Evolutionary conservation across 2,329 filamentous ascomycete genomes (phyloP).

Genomic region (Grosmannia penicillata): DNA sequence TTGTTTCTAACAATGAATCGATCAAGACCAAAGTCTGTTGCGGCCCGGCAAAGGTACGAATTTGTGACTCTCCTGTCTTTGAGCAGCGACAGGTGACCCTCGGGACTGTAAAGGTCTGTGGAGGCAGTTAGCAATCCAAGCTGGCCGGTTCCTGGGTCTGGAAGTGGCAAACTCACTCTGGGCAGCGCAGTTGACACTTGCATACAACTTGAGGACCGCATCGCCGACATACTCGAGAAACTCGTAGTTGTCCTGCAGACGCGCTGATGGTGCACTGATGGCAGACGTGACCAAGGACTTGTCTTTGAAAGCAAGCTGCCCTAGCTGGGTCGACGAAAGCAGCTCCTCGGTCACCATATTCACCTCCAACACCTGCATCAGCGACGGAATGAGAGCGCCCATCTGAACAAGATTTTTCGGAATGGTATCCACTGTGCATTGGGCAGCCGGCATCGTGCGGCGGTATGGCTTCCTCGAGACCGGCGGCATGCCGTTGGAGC

Average conservation of each 20-base stretch:
- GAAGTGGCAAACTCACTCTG: constrained; percentile 25
- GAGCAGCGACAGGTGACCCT: constrained; percentile 55
- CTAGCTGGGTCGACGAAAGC: constrained; percentile 33
- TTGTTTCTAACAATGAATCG: constrained; percentile 53
- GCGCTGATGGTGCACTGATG: constrained; percentile 50
- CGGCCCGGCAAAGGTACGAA: constrained; percentile 50
- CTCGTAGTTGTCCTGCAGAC: constrained; percentile 57
- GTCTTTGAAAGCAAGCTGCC: constrained; percentile 35
- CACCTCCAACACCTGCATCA: constrained; percentile 55
- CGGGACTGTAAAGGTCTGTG: constrained; percentile 52
- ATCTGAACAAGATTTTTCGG: constrained; percentile 30
- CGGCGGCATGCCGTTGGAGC: no score
- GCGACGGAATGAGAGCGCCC: constrained; percentile 53
- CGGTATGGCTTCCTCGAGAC: constrained; percentile 22
- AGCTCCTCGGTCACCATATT: constrained; percentile 48
- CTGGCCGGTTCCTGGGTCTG: no score
- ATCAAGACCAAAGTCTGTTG: constrained; percentile 49
- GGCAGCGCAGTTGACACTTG: constrained; percentile 48
- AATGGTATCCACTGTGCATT: constrained; percentile 34
- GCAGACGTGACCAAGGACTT: constrained; percentile 48
- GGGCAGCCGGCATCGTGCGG: constrained; percentile 27
- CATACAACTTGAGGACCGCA: constrained; percentile 60
- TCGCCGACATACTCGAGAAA: constrained; percentile 80
- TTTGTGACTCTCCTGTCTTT: constrained; percentile 66
- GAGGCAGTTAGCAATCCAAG: constrained; percentile 3